phyloP scores from a whole-genome alignment of 805 yeast species.

The Saturnispora diversa region DNA sequence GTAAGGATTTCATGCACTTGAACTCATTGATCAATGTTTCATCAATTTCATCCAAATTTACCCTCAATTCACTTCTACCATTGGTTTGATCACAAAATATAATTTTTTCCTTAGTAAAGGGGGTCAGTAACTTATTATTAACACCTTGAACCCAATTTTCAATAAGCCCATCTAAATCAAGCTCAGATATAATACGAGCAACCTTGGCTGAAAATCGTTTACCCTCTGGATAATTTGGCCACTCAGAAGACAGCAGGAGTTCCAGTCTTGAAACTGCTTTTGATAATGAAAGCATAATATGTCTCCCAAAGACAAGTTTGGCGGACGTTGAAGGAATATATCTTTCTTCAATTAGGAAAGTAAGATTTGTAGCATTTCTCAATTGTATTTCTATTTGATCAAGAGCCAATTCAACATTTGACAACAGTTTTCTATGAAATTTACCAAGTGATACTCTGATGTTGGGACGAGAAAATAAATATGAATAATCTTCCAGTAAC shows the following conservation, averaged over 20 bases:
- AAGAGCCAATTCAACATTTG: slow-evolving; percentile 42
- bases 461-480: slow-evolving; percentile 44
- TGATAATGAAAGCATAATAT: slow-evolving; percentile 38
- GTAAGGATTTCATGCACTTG: slow-evolving; percentile 14
- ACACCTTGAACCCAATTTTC: slow-evolving; percentile 39
- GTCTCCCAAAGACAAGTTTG: slow-evolving; percentile 45
- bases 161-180: slow-evolving; percentile 37
- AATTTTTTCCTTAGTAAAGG: slow-evolving; percentile 19
- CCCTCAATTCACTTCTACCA: slow-evolving; percentile 27
- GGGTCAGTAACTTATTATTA: slow-evolving; percentile 10
- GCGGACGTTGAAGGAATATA: slow-evolving; percentile 44
- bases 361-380: slow-evolving; percentile 1
- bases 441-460: slow-evolving; percentile 53
- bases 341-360: slow-evolving; percentile 19
- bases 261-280: slow-evolving; percentile 39
- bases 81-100: slow-evolving; percentile 30
- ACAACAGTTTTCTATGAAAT: slow-evolving; percentile 45
- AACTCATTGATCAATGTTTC: slow-evolving; percentile 24
- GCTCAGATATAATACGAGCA: slow-evolving; percentile 35
- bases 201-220: slow-evolving; percentile 48
- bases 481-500: slow-evolving; percentile 41
- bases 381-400: slow-evolving; percentile 33
- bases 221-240: slow-evolving; percentile 63
- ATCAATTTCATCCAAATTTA: slow-evolving; percentile 27
- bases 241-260: slow-evolving; percentile 48